Conservation (phyloP, 116 monocot species). For the Papilionanthe hybrid region DNA sequence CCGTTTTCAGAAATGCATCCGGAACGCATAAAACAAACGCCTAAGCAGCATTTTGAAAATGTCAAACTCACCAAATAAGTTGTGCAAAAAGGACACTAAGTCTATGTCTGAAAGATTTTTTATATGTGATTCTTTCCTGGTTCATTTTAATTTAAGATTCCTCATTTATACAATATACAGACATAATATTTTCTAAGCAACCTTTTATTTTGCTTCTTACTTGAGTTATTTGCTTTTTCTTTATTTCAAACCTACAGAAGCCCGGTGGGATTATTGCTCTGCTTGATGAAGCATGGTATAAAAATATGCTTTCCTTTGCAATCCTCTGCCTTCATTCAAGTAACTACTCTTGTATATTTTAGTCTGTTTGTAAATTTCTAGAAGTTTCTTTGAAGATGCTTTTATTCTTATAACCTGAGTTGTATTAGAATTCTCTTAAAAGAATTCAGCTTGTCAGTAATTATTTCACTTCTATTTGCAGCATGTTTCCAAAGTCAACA, state of each 20-base stretch:
- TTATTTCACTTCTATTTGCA: slow-evolving; percentile 25
- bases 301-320: slow-evolving; percentile 1
- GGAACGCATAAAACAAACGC: no score
- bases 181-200: background rate
- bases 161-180: no score
- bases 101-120: no score
- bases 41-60: no score
- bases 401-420: background rate
- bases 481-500: slow-evolving; percentile 98
- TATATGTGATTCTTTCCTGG: no score
- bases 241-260: slow-evolving; percentile 47
- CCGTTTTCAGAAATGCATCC: no score
- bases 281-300: slow-evolving; percentile 99
- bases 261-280: slow-evolving; percentile 95
- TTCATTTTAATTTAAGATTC: no score
- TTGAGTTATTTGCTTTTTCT: background rate
- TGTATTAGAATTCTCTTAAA: background rate
- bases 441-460: background rate
- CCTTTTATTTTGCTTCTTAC: background rate
- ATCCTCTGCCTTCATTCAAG: background rate
- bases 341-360: background rate
- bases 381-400: background rate
- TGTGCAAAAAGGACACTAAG: no score
- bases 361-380: background rate
- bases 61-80: no score